A percentile compares a stretch with the other conserved stretches of the same genome.
phyloP scores from a whole-genome alignment of 2,329 filamentous ascomycete genomes.

The Plectosphaerella plurivora region DNA sequence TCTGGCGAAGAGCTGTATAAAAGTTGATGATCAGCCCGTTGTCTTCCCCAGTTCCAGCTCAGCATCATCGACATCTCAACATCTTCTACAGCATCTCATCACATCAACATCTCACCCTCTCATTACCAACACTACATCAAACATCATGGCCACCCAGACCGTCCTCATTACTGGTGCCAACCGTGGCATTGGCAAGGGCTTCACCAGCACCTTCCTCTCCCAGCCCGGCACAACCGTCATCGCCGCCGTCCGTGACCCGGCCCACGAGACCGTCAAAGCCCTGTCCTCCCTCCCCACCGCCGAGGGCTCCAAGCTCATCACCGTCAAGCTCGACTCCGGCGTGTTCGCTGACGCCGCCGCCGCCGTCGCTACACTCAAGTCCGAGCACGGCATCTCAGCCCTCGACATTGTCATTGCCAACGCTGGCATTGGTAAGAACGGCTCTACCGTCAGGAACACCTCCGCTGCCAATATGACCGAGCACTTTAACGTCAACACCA shows the following conservation, averaged over 20 bases:
- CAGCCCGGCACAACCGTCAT: slow-evolving; percentile 26
- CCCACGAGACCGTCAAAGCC: slow-evolving; percentile 16
- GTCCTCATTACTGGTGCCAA: slow-evolving; percentile 32
- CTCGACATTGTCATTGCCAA: slow-evolving; percentile 52
- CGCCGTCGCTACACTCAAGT: slow-evolving; percentile 23
- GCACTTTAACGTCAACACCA: slow-evolving; percentile 34
- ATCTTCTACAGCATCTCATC: background rate
- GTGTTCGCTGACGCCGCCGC: slow-evolving; percentile 22
- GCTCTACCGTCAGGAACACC: slow-evolving; percentile 20
- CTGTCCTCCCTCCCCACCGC: slow-evolving; percentile 30
- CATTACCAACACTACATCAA: background rate
- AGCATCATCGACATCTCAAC: no score
- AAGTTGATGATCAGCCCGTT: no score
- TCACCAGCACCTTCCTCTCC: slow-evolving; percentile 3
- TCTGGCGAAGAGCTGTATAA: no score
- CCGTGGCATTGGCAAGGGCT: slow-evolving; percentile 14
- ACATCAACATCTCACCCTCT: background rate
- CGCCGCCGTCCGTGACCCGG: slow-evolving; percentile 31
- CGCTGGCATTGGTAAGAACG: slow-evolving; percentile 34
- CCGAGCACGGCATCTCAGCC: slow-evolving; percentile 25
- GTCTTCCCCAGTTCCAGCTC: no score
- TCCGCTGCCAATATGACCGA: slow-evolving; percentile 27
- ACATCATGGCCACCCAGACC: slow-evolving; percentile 23
- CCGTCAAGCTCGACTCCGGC: slow-evolving; percentile 35
- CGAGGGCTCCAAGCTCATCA: slow-evolving; percentile 27